Conservation (phyloP, 2,329 filamentous ascomycete species). For the Penicillium olsonii region DNA sequence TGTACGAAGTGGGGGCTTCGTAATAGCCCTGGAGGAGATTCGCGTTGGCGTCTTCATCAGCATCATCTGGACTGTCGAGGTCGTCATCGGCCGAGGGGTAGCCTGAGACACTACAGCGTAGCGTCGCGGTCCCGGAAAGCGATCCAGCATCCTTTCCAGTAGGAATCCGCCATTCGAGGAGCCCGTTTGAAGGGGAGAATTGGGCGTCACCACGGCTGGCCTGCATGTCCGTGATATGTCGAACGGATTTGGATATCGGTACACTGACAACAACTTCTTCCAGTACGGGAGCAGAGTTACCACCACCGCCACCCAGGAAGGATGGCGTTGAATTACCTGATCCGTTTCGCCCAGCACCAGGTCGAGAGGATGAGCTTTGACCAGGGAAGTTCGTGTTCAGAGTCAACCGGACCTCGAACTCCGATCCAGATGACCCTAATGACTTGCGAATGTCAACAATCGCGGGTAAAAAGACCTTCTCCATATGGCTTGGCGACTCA, state of each 20-base stretch:
- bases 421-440: conserved; percentile 71
- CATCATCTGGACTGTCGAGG: conserved; percentile 40
- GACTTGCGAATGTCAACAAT: conserved; percentile 78
- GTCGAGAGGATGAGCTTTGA: conserved; percentile 43
- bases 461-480: conserved; percentile 77
- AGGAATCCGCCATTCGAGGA: conserved; percentile 80
- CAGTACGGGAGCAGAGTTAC: conserved; percentile 61
- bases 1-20: conserved; percentile 42
- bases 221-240: conserved; percentile 80
- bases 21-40: conserved; percentile 50
- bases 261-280: conserved; percentile 78
- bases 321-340: conserved; percentile 52
- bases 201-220: conserved; percentile 80
- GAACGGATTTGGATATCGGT: conserved; percentile 75
- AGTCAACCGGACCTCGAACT: conserved; percentile 83
- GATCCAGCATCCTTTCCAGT: conserved; percentile 69
- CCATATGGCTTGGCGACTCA: conserved; percentile 54
- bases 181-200: conserved; percentile 71
- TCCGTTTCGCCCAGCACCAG: conserved; percentile 39
- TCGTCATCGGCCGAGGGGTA: conserved; percentile 52
- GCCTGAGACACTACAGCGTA: conserved; percentile 80
- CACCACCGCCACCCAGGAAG: conserved; percentile 56
- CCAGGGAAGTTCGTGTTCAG: conserved; percentile 67
- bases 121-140: conserved; percentile 67
- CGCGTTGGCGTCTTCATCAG: conserved; percentile 34